Percentiles rank a stretch among this genome's conserved stretches.
Conservation (phyloP, 2,329 filamentous ascomycete species). For the Akanthomyces muscarius region DNA sequence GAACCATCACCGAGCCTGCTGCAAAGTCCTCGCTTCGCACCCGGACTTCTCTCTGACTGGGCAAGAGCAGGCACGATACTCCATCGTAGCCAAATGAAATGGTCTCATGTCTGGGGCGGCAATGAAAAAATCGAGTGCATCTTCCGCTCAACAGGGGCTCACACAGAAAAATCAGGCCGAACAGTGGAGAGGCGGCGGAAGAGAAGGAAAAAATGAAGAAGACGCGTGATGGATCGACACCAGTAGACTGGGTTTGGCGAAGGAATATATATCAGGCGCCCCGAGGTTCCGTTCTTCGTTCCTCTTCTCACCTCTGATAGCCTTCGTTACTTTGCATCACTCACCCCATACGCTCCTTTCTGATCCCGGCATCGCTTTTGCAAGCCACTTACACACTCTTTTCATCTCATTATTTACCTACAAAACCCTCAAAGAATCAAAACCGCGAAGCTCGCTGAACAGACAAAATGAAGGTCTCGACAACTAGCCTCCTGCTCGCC, state of each 20-base stretch:
- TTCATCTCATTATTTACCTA: neutral
- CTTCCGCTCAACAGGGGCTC: neutral
- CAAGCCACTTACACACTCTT: neutral
- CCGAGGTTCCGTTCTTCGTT: neutral
- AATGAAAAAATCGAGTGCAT: neutral
- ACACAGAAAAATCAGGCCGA: neutral
- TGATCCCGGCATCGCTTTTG: neutral
- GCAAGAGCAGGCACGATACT: neutral
- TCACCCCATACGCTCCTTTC: neutral
- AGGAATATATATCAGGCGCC: neutral
- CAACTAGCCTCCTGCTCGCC: neutral
- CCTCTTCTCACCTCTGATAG: neutral
- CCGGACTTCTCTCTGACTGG: neutral
- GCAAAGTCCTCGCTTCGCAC: neutral
- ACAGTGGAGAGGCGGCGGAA: neutral
- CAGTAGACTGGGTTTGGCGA: neutral
- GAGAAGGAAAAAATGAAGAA: neutral
- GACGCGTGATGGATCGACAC: neutral
- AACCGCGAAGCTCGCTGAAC: neutral
- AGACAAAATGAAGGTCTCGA: conserved; percentile 8
- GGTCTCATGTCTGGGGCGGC: neutral
- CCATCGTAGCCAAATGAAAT: neutral
- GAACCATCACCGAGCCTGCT: neutral
- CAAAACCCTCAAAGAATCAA: neutral
- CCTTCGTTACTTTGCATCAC: neutral